These are phyloP conservation scores for Luffa aegyptiaca DNA, from an alignment of 306 rosid genomes.

Conservation along the genomic window DNA sequence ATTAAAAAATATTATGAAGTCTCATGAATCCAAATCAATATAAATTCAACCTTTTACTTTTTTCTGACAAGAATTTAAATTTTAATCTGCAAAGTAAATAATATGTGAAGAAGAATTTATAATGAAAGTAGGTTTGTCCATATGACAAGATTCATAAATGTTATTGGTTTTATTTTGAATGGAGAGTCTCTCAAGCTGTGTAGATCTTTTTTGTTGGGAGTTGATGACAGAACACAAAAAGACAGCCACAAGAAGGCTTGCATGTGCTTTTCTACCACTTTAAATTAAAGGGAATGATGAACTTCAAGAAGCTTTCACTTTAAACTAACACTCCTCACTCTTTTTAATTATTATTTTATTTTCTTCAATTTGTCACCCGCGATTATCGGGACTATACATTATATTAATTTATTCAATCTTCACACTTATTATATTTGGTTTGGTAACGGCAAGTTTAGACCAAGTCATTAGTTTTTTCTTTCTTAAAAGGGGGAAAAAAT, in stretches of 20 bases:
- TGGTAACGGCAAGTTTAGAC: neutral
- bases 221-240: neutral
- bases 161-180: neutral
- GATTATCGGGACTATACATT: neutral
- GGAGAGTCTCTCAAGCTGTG: neutral
- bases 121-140: neutral
- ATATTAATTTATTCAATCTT: neutral
- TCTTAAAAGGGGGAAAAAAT: neutral
- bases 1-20: no score
- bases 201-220: neutral
- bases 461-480: neutral
- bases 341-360: neutral
- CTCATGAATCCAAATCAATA: neutral
- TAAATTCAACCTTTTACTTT: neutral
- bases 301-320: neutral
- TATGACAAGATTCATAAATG: neutral
- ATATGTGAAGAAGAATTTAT: no score
- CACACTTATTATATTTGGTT: neutral
- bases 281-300: neutral
- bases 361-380: neutral
- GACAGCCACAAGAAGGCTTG: neutral
- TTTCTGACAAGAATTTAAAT: neutral
- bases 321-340: neutral
- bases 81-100: no score
- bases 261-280: constrained; percentile 1